Percentiles rank a stretch among this genome's conserved stretches.
These are phyloP conservation scores for Gleditsia sinensis DNA, from an alignment of 306 rosid genomes.

Conservation along the genomic window DNA sequence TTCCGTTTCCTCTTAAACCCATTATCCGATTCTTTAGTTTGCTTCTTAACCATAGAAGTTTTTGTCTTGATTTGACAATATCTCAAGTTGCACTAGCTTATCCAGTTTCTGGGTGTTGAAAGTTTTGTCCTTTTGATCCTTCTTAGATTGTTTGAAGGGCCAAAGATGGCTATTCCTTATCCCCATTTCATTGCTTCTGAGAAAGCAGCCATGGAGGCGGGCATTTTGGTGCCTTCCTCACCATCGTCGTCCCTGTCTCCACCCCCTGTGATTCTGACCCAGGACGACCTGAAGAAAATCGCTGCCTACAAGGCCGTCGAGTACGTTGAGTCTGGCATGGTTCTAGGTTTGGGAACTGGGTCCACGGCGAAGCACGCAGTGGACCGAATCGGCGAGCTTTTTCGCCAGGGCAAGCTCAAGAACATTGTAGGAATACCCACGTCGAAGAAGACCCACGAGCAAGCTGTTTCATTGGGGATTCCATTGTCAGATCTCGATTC, in stretches of 20 bases:
- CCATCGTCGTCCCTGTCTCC: slow-evolving; percentile 31
- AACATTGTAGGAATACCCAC: slow-evolving; percentile 65
- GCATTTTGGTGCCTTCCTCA: slow-evolving; percentile 42
- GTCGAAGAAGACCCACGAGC: slow-evolving; percentile 60
- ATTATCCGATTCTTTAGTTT: neutral
- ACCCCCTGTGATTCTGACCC: slow-evolving; percentile 46
- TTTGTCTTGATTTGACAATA: neutral
- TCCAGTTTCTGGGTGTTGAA: neutral
- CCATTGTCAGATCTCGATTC: slow-evolving; percentile 62
- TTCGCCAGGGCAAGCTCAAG: slow-evolving; percentile 53
- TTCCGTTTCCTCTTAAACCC: neutral
- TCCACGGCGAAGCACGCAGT: slow-evolving; percentile 71
- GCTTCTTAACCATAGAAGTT: neutral
- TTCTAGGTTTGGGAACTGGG: slow-evolving; percentile 67
- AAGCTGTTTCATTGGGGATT: slow-evolving; percentile 56
- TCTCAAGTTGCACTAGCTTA: neutral
- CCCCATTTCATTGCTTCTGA: slow-evolving; percentile 44
- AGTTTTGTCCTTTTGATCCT: neutral
- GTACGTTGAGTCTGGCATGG: slow-evolving; percentile 67
- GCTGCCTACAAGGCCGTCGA: slow-evolving; percentile 69
- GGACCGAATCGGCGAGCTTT: slow-evolving; percentile 60
- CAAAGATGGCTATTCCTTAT: slow-evolving; percentile 43
- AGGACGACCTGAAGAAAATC: slow-evolving; percentile 64
- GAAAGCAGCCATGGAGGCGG: slow-evolving; percentile 50
- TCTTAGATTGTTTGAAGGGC: neutral